A percentile compares a stretch with the other conserved stretches of the same genome.
phyloP scores from a whole-genome alignment of 1,284 basidiomycete species.

The Fomitopsis betulina region DNA sequence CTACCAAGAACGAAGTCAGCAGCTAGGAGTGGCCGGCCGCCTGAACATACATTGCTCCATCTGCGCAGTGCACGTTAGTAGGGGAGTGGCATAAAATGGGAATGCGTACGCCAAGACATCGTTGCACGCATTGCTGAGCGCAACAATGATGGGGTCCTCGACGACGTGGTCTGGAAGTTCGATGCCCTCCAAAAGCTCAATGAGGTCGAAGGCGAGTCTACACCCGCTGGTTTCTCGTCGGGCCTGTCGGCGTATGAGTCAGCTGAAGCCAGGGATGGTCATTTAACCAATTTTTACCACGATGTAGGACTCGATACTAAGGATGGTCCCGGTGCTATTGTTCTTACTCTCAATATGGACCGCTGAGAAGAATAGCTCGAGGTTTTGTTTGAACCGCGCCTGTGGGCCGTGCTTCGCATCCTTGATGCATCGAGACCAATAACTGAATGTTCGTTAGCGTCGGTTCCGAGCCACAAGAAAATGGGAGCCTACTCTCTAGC shows the following conservation, averaged over 20 bases:
- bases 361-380: constrained; percentile 35
- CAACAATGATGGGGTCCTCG: constrained; percentile 31
- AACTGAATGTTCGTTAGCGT: constrained; percentile 17
- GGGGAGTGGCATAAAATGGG: not conserved
- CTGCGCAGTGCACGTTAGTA: not conserved
- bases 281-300: constrained; percentile 13
- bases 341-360: constrained; percentile 31
- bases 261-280: not conserved
- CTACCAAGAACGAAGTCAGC: constrained; percentile 13
- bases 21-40: not conserved
- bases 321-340: constrained; percentile 27
- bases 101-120: constrained; percentile 32
- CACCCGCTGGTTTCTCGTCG: constrained; percentile 28
- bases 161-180: constrained; percentile 35
- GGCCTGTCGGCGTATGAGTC: constrained; percentile 6
- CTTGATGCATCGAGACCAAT: constrained; percentile 31
- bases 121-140: constrained; percentile 33
- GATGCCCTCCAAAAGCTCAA: constrained; percentile 36
- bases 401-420: constrained; percentile 27
- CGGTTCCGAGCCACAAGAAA: not conserved
- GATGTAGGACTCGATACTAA: constrained; percentile 36
- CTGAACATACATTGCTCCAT: constrained; percentile 33
- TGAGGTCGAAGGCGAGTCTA: constrained; percentile 35
- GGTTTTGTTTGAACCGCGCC: constrained; percentile 34
- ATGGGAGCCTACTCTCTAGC: constrained; percentile 27